Evolutionary conservation across 2,329 filamentous ascomycete species (phyloP), one percentile per base, ranked within the genome.

Genomic region (Venturia asperata): DNA sequence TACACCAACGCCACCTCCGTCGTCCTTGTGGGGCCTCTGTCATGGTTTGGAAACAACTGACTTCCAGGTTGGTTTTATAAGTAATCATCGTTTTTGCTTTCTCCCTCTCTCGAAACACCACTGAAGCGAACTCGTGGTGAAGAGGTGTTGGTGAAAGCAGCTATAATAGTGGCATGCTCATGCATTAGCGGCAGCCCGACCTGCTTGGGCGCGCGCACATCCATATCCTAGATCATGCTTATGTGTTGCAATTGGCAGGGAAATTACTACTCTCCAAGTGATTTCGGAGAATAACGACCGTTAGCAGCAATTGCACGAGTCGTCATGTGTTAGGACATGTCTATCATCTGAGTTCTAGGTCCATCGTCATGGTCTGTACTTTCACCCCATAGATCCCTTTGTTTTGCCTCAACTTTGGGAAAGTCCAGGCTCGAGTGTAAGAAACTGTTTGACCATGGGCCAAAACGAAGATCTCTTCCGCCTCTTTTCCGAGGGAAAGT

Each of bases 81-180:
- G n/a, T 15, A 0, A 27, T 39, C 17, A 15, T 5, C 19, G 13
- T 34, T 58, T 55, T 39, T 39, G 52, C 52, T 58, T 58, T 58
- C 27, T 6, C 5, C 9, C 49, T 27, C 49, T 27, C 49, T 61
- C 60, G 60, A 61, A 61, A 61, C 60, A 61, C 24, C 19, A 42
- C 60, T 45, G 60, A 61, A 42, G 37, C 39, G 21, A 61, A n/a
- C 11, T 6, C 39, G 17, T 21, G 24, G 52, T 43, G 34, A 15
- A 24, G 60, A 49, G 47, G 30, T n/a, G 62, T 58, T 58, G 47
- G 55, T 47, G 47, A 13, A 63, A 49, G 62, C 62, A 49, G n/a
- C 62, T 64, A 64, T 64, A 58, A 58, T 34, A 60, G 34, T 60
- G 63, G 34, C 49, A 30, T 60, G 21, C 37, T 64, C 60, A 60